Percentiles rank a stretch among this genome's conserved stretches.
Conservation (phyloP, 2,329 filamentous ascomycete genomes). For the Epichloe bromicola region DNA sequence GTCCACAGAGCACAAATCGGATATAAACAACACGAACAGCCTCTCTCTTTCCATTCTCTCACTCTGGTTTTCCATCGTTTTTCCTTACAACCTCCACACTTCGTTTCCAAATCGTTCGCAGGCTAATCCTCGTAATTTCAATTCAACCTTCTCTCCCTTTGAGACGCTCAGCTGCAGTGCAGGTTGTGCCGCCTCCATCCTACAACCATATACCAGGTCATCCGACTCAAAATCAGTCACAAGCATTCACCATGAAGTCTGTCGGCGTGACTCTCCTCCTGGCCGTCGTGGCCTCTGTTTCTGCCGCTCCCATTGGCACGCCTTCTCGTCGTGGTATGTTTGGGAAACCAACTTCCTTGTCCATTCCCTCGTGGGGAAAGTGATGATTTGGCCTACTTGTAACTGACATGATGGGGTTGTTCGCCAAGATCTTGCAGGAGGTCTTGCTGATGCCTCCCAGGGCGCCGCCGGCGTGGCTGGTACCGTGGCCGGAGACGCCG, state of each 20-base stretch:
- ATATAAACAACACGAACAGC: neutral
- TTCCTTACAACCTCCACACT: too few relatives aligned
- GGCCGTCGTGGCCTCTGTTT: neutral
- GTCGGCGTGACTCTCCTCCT: neutral
- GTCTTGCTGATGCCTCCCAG: neutral
- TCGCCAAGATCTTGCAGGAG: neutral
- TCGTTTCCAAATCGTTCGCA: neutral
- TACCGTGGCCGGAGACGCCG: neutral
- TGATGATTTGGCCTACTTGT: too few relatives aligned
- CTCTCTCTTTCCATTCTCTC: neutral
- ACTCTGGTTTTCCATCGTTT: neutral
- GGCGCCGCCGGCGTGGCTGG: neutral
- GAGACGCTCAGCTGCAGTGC: neutral
- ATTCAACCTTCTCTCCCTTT: neutral
- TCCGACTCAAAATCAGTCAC: too few relatives aligned
- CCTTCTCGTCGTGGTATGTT: neutral
- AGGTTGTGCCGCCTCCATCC: neutral
- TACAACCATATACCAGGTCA: too few relatives aligned
- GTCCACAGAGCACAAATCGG: neutral
- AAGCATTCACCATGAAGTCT: neutral
- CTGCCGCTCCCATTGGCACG: slow-evolving; percentile 1
- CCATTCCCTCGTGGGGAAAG: too few relatives aligned
- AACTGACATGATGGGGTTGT: too few relatives aligned
- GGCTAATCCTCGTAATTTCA: neutral
- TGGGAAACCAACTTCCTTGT: neutral